phyloP scores from a whole-genome alignment of 768 basidiomycete genomes.

The Hydnomerulius pinastri region DNA sequence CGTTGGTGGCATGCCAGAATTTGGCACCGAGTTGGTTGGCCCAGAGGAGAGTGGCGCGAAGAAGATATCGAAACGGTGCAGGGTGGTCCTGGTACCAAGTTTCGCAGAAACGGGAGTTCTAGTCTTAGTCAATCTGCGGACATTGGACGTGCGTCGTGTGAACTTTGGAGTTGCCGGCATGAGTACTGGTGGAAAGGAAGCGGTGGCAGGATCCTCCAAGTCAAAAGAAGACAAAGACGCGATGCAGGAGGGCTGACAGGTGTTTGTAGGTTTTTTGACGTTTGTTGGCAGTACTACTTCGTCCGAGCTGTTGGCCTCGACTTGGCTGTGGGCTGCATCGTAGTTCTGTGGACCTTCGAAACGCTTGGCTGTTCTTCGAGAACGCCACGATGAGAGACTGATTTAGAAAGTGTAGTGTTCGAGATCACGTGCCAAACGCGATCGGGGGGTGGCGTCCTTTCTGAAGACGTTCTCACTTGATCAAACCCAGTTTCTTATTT shows the following conservation, averaged over 20 bases:
- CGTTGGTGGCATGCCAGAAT: conserved; percentile 87
- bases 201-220: too few species aligned
- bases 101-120: conserved; percentile 80
- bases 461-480: not conserved
- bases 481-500: conserved; percentile 5
- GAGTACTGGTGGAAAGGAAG: conserved; percentile 20
- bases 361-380: not conserved
- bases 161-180: conserved; percentile 51
- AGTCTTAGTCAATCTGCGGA: conserved; percentile 78
- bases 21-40: conserved; percentile 70
- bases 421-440: conserved; percentile 5
- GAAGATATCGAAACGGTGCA: conserved; percentile 45
- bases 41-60: conserved; percentile 31
- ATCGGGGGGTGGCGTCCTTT: too few species aligned
- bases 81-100: conserved; percentile 79
- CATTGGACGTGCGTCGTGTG: conserved; percentile 67
- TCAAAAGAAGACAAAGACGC: conserved; percentile 8
- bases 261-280: conserved; percentile 1
- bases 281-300: not conserved
- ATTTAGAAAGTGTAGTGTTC: conserved; percentile 3
- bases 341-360: not conserved
- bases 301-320: not conserved
- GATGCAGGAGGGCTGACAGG: conserved; percentile 28
- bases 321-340: not conserved
- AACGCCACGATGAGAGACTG: not conserved